Evolutionary conservation across 495 filamentous ascomycete species (phyloP), one percentile per base, ranked within the genome.

Genomic region (Hypoxylon subgilvum): DNA sequence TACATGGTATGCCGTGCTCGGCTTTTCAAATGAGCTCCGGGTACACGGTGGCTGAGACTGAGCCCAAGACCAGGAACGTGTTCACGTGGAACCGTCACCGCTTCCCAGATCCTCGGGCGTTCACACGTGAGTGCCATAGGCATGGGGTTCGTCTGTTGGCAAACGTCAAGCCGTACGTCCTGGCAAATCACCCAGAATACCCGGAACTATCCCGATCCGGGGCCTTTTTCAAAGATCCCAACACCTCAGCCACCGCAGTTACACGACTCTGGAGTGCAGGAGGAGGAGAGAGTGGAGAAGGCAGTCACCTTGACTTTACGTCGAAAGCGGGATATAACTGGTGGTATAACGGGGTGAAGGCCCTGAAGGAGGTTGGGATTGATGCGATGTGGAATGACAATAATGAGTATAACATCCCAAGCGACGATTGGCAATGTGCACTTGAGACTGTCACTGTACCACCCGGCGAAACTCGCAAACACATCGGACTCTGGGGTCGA

Each of bases 371-470:
- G 21, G 71, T 75, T 14, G 85, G 86, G 13, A 84, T 89, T 50
- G 86, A 88, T 55, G 84, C 78, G 23, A 88, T 88, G 70, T 89
- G 87, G 87, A 89, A 87, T 57, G 87, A 89, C 69, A 89, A 89
- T 70, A 88, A 88, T 65, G 87, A 89, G 71, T 88, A 87, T 66
- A 86, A 83, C 4, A 76, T 85, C 2, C 83, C 84, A 0, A 75
- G 79, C 62, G 86, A 89, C 47, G 76, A 81, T 46, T 88, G 85
- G 84, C 68, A 79, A 46, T 74, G 81, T 32, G 81, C 82, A 0
- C 75, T 88, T 4, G 75, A 81, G 16, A 66, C 70, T 9, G 51
- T 66, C n/a, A 63, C 68, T 25, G 51, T 72, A 3, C 65, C 70
- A 1, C 66, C 62, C 0, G 71, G 73, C 39, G 73, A 61, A 38